These are phyloP conservation scores for Apiospora koreana DNA, from an alignment of 2,329 filamentous ascomycete genomes.

Conservation along the genomic window DNA sequence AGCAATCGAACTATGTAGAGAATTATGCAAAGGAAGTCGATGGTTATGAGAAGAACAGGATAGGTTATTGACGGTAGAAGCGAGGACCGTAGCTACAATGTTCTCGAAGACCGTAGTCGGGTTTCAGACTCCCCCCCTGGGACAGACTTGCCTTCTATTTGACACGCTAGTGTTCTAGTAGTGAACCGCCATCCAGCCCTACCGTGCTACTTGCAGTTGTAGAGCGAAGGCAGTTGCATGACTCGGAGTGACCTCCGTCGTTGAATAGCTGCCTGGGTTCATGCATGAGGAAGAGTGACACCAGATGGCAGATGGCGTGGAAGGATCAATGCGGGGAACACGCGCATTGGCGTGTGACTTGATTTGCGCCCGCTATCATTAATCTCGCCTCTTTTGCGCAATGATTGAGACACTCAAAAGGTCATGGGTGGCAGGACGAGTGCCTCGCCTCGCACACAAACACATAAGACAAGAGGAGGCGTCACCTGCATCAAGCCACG, in stretches of 20 bases:
- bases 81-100: background rate
- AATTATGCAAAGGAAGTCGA: too few species aligned
- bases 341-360: background rate
- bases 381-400: background rate
- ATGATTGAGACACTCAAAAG: background rate
- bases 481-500: background rate
- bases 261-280: background rate
- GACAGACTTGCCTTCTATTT: background rate
- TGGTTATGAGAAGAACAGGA: too few species aligned
- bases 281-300: background rate
- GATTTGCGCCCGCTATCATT: background rate
- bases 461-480: background rate
- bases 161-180: too few species aligned
- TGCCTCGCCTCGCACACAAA: background rate
- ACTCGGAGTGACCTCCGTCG: background rate
- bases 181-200: background rate
- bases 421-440: background rate
- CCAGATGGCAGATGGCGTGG: background rate
- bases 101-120: background rate
- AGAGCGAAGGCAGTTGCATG: background rate
- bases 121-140: background rate
- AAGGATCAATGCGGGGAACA: background rate
- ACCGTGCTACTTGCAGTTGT: too few species aligned
- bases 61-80: too few species aligned
- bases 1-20: too few species aligned